phyloP scores from a whole-genome alignment of 75 land plant species.

The Picea glauca region DNA sequence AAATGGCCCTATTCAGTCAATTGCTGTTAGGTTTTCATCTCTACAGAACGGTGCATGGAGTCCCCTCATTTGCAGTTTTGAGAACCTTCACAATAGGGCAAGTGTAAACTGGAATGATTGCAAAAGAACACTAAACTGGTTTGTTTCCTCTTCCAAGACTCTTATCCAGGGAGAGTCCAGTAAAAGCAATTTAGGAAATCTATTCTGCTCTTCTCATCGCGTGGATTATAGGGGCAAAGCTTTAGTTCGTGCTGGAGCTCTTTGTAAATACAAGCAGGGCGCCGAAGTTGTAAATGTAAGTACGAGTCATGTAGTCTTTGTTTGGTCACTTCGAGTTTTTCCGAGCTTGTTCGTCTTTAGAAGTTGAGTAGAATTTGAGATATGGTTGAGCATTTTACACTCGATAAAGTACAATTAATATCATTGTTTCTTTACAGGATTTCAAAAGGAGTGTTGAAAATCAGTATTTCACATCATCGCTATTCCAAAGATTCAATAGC shows the following conservation, averaged over 20 bases:
- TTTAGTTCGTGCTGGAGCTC: not conserved
- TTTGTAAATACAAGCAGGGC: not conserved
- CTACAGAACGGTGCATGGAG: not conserved
- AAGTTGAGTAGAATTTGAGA: not conserved
- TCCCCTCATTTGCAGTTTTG: not conserved
- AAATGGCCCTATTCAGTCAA: not conserved
- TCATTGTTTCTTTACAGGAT: not conserved
- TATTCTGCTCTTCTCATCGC: too few species aligned
- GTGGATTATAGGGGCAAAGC: not conserved
- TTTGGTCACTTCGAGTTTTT: not conserved
- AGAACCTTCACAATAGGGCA: not conserved
- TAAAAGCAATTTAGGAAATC: not conserved
- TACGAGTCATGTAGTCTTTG: not conserved
- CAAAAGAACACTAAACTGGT: not conserved
- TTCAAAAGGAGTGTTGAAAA: not conserved
- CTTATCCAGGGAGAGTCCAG: conserved; percentile 1
- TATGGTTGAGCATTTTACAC: not conserved
- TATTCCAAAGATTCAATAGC: not conserved
- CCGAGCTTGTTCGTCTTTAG: not conserved
- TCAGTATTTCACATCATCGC: not conserved
- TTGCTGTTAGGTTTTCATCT: not conserved
- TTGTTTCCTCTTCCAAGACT: not conserved
- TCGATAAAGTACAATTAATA: not conserved
- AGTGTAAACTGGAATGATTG: not conserved
- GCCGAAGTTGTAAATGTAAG: not conserved